phyloP scores from a whole-genome alignment of 2,329 filamentous ascomycete genomes.

The Pseudopyrenochaeta lycopersici region DNA sequence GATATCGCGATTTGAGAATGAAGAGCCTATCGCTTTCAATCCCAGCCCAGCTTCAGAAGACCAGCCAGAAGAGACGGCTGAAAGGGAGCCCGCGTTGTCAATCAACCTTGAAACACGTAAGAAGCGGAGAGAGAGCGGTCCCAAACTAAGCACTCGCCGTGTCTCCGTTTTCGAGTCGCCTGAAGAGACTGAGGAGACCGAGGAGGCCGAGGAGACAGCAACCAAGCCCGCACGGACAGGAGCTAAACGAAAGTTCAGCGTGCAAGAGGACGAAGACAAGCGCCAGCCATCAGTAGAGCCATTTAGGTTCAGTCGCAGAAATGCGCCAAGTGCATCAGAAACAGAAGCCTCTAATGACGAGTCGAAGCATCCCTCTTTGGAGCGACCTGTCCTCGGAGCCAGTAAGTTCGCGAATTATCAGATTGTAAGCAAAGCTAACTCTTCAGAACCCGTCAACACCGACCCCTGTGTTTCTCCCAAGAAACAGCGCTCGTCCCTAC shows the following conservation, averaged over 20 bases:
- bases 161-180: conserved; percentile 55
- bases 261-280: conserved; percentile 60
- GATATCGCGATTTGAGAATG: conserved; percentile 61
- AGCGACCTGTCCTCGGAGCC: conserved; percentile 52
- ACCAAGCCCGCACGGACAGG: conserved; percentile 54
- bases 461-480: conserved; percentile 55
- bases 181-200: conserved; percentile 43
- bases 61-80: conserved; percentile 38
- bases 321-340: conserved; percentile 23
- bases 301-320: conserved; percentile 58
- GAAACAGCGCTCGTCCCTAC: conserved; percentile 44
- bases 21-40: conserved; percentile 58
- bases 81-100: conserved; percentile 50
- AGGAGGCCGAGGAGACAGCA: conserved; percentile 38
- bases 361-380: conserved; percentile 25
- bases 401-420: conserved; percentile 44
- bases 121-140: conserved; percentile 61
- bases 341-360: conserved; percentile 26
- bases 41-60: conserved; percentile 33
- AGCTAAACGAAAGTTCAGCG: conserved; percentile 66
- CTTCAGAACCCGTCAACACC: conserved; percentile 61
- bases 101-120: conserved; percentile 62
- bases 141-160: conserved; percentile 53
- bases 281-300: conserved; percentile 45
- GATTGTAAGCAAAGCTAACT: conserved; percentile 24